A percentile compares a stretch with the other conserved stretches of the same genome.
phyloP scores from a whole-genome alignment of 176 grass and related monocot species.

The Triticum urartu region DNA sequence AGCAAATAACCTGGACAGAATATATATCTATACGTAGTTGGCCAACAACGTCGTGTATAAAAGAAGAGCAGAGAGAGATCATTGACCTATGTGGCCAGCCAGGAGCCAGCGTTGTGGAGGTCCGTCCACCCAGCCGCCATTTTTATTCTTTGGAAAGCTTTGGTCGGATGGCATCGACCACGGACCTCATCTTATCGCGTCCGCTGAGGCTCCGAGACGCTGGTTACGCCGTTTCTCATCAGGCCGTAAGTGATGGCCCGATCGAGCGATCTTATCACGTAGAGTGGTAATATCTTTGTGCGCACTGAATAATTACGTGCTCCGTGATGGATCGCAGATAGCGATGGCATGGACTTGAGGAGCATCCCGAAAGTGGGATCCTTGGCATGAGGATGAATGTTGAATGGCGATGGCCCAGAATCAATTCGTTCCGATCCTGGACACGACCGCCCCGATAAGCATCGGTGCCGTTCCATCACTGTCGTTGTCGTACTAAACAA shows the following conservation, averaged over 20 bases:
- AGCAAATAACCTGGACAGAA: not conserved
- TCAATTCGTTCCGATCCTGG: not conserved
- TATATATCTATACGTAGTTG: not conserved
- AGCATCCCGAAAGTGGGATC: not conserved
- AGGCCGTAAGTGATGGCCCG: too few species aligned
- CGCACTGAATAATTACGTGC: not conserved
- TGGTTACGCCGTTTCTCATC: too few species aligned
- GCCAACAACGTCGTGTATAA: constrained; percentile 3
- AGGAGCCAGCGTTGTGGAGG: not conserved
- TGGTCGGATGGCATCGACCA: not conserved
- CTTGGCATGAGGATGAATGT: not conserved
- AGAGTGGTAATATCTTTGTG: not conserved
- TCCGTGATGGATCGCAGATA: not conserved
- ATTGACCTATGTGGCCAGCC: not conserved
- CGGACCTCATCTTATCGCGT: not conserved
- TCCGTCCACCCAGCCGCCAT: constrained; percentile 12
- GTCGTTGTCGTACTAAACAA: not conserved
- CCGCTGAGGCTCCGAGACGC: not conserved
- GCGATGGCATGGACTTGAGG: too few species aligned
- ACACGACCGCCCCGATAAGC: not conserved
- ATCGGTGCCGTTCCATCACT: not conserved
- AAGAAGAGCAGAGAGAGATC: not conserved
- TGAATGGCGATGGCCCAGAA: not conserved
- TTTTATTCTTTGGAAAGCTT: not conserved
- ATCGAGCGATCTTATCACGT: too few species aligned